Evolutionary conservation across 139 green algal genomes (phyloP), one percentile per base, ranked within the genome.

Genomic region (Diplosphaera chodatii): DNA sequence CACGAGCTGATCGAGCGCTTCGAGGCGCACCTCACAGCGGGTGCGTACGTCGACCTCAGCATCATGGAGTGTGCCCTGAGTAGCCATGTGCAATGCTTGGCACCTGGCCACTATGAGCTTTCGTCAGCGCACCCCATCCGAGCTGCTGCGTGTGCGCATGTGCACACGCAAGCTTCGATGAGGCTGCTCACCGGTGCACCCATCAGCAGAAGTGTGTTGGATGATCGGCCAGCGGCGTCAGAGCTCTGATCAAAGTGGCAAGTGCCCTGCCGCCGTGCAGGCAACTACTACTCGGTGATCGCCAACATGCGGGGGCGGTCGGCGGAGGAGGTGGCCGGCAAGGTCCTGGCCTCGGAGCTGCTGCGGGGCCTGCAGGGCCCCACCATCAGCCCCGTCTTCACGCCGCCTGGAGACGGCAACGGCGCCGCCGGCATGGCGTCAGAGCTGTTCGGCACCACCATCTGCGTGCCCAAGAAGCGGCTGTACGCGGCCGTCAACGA

Each of bases 1-100:
- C 87, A 96, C 68, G 94, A 99, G 83, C 86, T 99, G 72, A 87
- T 99, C 34, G 95, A 99, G 83, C 79, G 95, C 25, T 85, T 99
- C 59, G 95, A 99, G 71, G 94, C 91, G 32, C 92, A 98, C 80
- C 85, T 98, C 15, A 59, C 48, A 27, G 48, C 48, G 25, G 48
- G 48, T 59, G 48, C 10, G 48, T 3, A 3, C 10, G 10, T 10
- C 4, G 13, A 25, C 13, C 13, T 59, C 25, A n/a, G n/a, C n/a
- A n/a, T n/a, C n/a, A n/a, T n/a, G n/a, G n/a, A n/a, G n/a, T n/a
- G n/a, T n/a, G n/a, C n/a, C n/a, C n/a, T n/a, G n/a, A n/a, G n/a
- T n/a, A n/a, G n/a, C n/a, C n/a, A n/a, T n/a, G 37, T 48, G 37
- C 37, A 48, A 13, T 48, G 37, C 37, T 21, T 48, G 37, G 8